Evolutionary conservation across 2,329 filamentous ascomycete genomes (phyloP), one percentile per base, ranked within the genome.

Genomic region (Calycina herbarum): DNA sequence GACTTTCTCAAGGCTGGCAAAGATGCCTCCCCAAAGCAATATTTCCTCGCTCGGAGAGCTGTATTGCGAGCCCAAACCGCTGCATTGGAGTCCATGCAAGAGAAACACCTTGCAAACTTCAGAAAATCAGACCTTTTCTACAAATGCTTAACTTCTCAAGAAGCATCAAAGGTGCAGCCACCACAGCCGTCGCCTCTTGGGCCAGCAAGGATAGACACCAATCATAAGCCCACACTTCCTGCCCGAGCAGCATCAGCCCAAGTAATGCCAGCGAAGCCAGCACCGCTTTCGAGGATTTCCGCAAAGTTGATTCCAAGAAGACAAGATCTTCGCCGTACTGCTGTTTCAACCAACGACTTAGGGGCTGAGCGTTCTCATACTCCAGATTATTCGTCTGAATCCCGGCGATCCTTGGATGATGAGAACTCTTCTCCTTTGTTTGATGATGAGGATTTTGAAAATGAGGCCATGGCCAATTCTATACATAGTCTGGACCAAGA

Each of bases 111-210:
- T 69, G 88, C 90, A 20, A 87, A 86, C 24, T 99, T 99, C 81
- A 96, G 94, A 75, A 91, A 89, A 71, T 97, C 95, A 0, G 95
- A 98, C 74, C 79, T 99, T 0, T 99, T 93, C 76, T 98, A 95
- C 82, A 99, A 99, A 77, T 97, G 94, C 76, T 83, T 99, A 1
- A 93, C 94, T 7, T 91, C 94, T 13, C 92, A 96, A 73, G 93
- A 97, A 78, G 83, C 86, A 54, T 82, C 85, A 1, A 81, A 75
- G 61, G 66, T 61, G 29, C 51, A 67, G 35, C 48, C 65, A n/a
- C 51, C 67, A 29, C 67, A 70, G 38, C 59, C 67, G 8, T 71
- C 72, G 8, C 69, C 71, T 4, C 62, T 73, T 7, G 67, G 67
- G n/a, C 65, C 73, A 15, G 72, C 74, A 7, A 79, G 76, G 66